Percentiles rank a stretch among this genome's conserved stretches.
phyloP scores from a whole-genome alignment of 352 stramenopile genomes.

The Globisporangium nunn region DNA sequence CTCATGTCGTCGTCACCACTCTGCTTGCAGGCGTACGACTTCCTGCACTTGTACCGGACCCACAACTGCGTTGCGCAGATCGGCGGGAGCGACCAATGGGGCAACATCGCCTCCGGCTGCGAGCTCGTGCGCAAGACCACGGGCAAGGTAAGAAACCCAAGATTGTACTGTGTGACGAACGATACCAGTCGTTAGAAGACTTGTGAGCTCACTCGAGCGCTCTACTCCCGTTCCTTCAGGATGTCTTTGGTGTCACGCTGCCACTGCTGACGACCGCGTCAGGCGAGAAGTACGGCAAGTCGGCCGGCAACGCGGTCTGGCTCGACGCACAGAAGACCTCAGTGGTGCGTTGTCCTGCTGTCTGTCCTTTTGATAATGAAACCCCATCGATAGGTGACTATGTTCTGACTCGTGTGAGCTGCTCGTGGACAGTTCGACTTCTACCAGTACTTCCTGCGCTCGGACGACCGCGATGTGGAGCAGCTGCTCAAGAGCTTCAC shows the following conservation, averaged over 20 bases:
- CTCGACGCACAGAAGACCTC: constrained; percentile 93
- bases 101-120: constrained; percentile 97
- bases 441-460: constrained; percentile 90
- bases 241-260: constrained; percentile 93
- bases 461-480: constrained; percentile 89
- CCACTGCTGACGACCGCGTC: constrained; percentile 95
- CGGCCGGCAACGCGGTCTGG: constrained; percentile 96
- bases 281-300: constrained; percentile 99
- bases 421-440: constrained; percentile 75
- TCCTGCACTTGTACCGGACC: constrained; percentile 92
- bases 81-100: constrained; percentile 99
- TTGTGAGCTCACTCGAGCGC: not conserved
- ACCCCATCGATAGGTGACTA: too few species aligned
- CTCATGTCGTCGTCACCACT: too few species aligned
- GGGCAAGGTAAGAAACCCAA: constrained; percentile 24
- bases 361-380: too few species aligned
- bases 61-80: constrained; percentile 94
- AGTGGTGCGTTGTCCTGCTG: constrained; percentile 61
- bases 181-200: not conserved
- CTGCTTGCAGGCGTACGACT: constrained; percentile 92
- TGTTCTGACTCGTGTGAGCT: not conserved
- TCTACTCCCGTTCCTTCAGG: constrained; percentile 13
- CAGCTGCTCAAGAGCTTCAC: constrained; percentile 98
- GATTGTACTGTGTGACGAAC: not conserved
- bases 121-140: constrained; percentile 93